These are phyloP conservation scores for Trypanosoma lewisi DNA, from an alignment of 208 protist genomes.

Conservation along the genomic window DNA sequence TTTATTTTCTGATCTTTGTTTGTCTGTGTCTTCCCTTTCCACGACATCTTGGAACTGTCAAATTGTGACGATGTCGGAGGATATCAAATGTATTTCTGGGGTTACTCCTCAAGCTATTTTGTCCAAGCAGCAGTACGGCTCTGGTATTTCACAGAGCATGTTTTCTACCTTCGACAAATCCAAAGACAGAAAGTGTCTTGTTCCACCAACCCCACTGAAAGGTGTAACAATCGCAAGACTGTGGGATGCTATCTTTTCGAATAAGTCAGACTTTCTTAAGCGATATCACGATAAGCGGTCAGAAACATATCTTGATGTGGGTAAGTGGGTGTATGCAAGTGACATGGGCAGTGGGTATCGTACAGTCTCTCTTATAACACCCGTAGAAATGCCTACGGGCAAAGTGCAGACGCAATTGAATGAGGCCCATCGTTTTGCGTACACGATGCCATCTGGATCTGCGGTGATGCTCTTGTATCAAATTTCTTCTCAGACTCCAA, in stretches of 20 bases:
- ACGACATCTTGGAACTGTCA: neutral
- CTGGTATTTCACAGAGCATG: conserved; percentile 63
- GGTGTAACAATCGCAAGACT: conserved; percentile 71
- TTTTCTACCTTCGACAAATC: conserved; percentile 50
- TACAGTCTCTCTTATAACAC: conserved; percentile 49
- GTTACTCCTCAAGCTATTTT: conserved; percentile 50
- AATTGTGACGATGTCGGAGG: conserved; percentile 30
- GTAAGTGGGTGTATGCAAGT: conserved; percentile 62
- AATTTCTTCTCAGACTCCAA: conserved; percentile 81
- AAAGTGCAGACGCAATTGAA: conserved; percentile 65
- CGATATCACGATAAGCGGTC: conserved; percentile 71
- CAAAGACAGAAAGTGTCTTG: conserved; percentile 69
- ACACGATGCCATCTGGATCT: conserved; percentile 37
- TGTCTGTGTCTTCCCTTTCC: neutral
- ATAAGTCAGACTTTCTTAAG: conserved; percentile 64
- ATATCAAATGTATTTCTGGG: conserved; percentile 42
- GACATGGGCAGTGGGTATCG: conserved; percentile 77
- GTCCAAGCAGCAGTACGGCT: conserved; percentile 57
- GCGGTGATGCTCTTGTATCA: conserved; percentile 66
- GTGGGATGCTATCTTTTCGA: conserved; percentile 67
- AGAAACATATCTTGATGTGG: conserved; percentile 58
- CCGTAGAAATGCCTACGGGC: conserved; percentile 63
- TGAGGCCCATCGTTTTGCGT: conserved; percentile 79
- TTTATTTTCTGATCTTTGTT: conserved; percentile 9
- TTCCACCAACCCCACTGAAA: conserved; percentile 53